Base-by-base conservation (phyloP, 106 monocot genomes). In the Iris macrosiphon region DNA sequence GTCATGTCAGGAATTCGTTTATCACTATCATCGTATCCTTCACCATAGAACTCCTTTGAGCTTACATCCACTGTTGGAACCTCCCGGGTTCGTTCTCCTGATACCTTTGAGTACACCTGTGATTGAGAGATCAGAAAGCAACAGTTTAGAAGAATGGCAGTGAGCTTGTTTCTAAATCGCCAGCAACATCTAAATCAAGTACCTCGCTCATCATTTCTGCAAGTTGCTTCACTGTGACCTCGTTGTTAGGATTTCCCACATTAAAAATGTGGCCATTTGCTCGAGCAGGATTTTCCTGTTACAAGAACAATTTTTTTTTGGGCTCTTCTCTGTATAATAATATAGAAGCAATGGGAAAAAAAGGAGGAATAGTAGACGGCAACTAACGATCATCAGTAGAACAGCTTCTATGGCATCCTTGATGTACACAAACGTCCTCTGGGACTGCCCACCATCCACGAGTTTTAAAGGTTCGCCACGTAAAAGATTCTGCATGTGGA, bases 391-490 rank as follows among this genome's bases (percentile, higher is more conserved):
- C 85, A 86, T 86, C 64, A 79, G 66, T 6, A 66, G 35, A 70
- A 86, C 85, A 62, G 85, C 85, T 64, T 80, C 80, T 44, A 86
- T 86, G 4, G 85, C 85, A 70, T 86, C 85, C 66, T 86, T 86
- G 69, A 86, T 86, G 39, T 80, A 86, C 26, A 86, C 68, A 58
- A 86, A 86, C 11, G 85, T 86, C 45, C 76, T 73, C 34, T 80
- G 85, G 54, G 85, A 86, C 45, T 76, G 66, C 23, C 85, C 85
- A 34, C 85, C 85, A 59, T 86, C 85, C 33, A 86, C 79, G 31
- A 86, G 80, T 63, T 86, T 86, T 48, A 80, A 46, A 56, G 79
- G 79, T 40, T 80, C 85, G 2, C 70, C 35, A 6, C 80, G 68
- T 0, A 86, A 52, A 23, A 86, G 85, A 65, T 77, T 75, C 84